phyloP scores from a whole-genome alignment of 805 yeast genomes.

The Nakazawaea wickerhamii region DNA sequence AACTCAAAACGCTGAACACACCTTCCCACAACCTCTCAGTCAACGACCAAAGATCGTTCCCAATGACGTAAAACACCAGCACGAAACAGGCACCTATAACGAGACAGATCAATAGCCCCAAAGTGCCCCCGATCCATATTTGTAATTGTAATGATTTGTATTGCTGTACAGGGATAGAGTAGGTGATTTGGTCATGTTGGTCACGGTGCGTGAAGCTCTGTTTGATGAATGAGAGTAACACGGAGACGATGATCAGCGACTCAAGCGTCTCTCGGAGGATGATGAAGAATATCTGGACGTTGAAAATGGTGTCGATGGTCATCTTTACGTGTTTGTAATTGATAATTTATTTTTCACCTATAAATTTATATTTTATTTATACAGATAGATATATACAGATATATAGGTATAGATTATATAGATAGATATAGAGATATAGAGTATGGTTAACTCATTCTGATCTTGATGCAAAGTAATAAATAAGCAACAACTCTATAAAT shows the following conservation, averaged over 20 bases:
- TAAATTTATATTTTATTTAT: too few species aligned
- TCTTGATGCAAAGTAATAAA: constrained; percentile 10
- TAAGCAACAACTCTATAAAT: constrained; percentile 30
- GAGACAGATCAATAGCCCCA: constrained; percentile 67
- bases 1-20: constrained; percentile 68
- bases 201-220: constrained; percentile 45
- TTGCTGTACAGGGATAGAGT: constrained; percentile 24
- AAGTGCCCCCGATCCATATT: constrained; percentile 75
- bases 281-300: constrained; percentile 70
- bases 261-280: constrained; percentile 71
- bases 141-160: constrained; percentile 54
- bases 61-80: constrained; percentile 64
- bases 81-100: constrained; percentile 71
- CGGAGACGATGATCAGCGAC: constrained; percentile 71
- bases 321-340: constrained; percentile 12
- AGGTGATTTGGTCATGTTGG: constrained; percentile 19
- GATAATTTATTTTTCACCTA: background rate
- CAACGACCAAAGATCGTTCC: constrained; percentile 80
- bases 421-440: background rate
- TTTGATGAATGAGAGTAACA: constrained; percentile 62
- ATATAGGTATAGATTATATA: too few species aligned
- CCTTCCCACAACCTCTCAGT: constrained; percentile 93
- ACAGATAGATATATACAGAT: background rate
- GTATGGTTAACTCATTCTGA: constrained; percentile 2
- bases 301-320: constrained; percentile 46